phyloP scores from a whole-genome alignment of 148 eudicot species.

The Rhododendron mucronatum region DNA sequence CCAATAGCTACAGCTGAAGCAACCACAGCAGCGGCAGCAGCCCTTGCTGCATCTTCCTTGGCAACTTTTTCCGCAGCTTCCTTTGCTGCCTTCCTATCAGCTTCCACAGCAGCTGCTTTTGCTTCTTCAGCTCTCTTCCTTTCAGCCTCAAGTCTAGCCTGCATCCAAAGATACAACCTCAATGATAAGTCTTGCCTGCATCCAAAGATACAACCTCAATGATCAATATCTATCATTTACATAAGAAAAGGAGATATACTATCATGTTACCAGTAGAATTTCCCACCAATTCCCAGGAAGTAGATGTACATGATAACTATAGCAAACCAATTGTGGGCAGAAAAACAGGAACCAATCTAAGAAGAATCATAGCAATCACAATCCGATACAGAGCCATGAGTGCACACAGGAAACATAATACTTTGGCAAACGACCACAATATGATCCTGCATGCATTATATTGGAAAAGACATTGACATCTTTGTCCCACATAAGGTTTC shows the following conservation, averaged over 20 bases:
- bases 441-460: neutral
- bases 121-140: constrained; percentile 56
- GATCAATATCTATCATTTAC: neutral
- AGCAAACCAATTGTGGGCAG: constrained; percentile 3
- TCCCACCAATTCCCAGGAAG: neutral
- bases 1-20: constrained; percentile 16
- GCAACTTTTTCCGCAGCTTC: constrained; percentile 57
- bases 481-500: neutral
- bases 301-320: neutral
- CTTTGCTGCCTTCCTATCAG: constrained; percentile 61
- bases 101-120: constrained; percentile 55
- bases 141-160: constrained; percentile 65
- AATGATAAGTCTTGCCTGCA: constrained; percentile 46
- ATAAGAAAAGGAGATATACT: neutral
- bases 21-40: constrained; percentile 27
- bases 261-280: neutral
- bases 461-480: neutral
- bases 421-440: neutral
- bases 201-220: neutral
- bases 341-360: neutral
- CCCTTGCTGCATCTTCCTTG: constrained; percentile 27
- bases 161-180: constrained; percentile 16
- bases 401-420: neutral
- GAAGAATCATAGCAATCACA: neutral
- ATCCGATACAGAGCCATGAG: neutral